A percentile compares a stretch with the other conserved stretches of the same genome.
Conservation (phyloP, 495 filamentous ascomycete species). For the Aspergillus egyptiacus region DNA sequence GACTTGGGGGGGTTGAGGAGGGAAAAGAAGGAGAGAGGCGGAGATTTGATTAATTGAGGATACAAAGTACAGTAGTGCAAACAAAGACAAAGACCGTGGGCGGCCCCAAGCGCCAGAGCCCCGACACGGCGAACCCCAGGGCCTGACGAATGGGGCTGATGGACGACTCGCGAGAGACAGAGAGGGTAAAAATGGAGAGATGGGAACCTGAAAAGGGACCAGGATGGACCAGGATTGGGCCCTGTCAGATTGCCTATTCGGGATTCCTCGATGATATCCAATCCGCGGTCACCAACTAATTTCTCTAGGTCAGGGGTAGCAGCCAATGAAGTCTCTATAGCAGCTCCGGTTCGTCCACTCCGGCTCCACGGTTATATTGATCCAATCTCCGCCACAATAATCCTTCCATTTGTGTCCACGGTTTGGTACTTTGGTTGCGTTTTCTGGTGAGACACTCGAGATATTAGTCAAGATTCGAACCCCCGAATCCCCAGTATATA, state of each 20-base stretch:
- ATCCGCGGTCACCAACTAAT: too few species aligned
- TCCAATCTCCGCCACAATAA: too few species aligned
- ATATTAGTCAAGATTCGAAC: too few species aligned
- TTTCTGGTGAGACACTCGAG: too few species aligned
- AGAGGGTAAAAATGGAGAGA: slow-evolving; percentile 17
- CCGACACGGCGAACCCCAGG: background rate
- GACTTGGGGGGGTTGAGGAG: slow-evolving; percentile 16
- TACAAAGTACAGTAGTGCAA: slow-evolving; percentile 14
- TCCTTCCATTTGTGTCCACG: too few species aligned
- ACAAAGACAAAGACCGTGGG: slow-evolving; percentile 15
- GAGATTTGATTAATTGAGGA: slow-evolving; percentile 12
- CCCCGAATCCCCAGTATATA: too few species aligned
- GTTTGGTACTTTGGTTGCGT: too few species aligned
- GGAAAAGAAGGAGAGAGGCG: slow-evolving; percentile 17
- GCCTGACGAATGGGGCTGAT: slow-evolving; percentile 10
- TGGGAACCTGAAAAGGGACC: too few species aligned
- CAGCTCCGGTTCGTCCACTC: slow-evolving; percentile 19
- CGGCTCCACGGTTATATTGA: too few species aligned
- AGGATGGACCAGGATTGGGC: slow-evolving; percentile 12
- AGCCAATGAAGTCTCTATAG: slow-evolving; percentile 9
- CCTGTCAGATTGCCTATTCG: slow-evolving; percentile 7
- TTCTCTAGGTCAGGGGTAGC: slow-evolving; percentile 10
- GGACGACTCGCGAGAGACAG: slow-evolving; percentile 13
- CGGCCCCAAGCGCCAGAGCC: slow-evolving; percentile 14
- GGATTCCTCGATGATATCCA: slow-evolving; percentile 17